These are phyloP conservation scores for Cicer chorassanicum DNA, from an alignment of 306 rosid genomes.

Conservation along the genomic window DNA sequence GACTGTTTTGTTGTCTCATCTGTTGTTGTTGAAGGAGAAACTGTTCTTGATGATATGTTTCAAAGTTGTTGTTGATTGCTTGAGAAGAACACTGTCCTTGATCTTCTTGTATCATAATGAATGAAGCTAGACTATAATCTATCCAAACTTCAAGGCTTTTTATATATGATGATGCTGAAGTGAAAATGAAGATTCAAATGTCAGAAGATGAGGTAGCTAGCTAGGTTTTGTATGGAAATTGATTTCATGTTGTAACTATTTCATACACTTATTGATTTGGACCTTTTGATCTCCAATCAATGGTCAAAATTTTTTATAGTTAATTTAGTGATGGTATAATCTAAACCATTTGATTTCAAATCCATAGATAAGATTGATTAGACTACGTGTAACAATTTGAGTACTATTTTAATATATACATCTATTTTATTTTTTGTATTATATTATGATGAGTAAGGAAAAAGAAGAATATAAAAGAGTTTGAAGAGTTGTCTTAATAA, in stretches of 20 bases:
- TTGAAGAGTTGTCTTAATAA: constrained; percentile 31
- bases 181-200: constrained; percentile 41
- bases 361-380: too few relatives aligned
- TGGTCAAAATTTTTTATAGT: too few relatives aligned
- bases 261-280: too few relatives aligned
- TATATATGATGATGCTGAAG: constrained; percentile 43
- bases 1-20: constrained; percentile 57
- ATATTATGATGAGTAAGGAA: constrained; percentile 38
- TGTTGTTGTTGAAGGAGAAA: constrained; percentile 60
- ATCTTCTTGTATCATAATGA: constrained; percentile 58
- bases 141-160: constrained; percentile 47
- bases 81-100: constrained; percentile 82
- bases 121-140: too few relatives aligned
- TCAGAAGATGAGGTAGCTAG: constrained; percentile 39
- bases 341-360: too few relatives aligned
- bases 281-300: too few relatives aligned
- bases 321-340: too few relatives aligned
- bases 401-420: too few relatives aligned
- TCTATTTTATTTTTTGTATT: background rate
- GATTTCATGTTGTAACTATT: too few relatives aligned
- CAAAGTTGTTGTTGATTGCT: constrained; percentile 61
- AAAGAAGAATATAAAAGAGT: constrained; percentile 36
- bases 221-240: constrained; percentile 5
- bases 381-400: too few relatives aligned
- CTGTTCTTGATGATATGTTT: constrained; percentile 70